A percentile compares a stretch with the other conserved stretches of the same genome.
Evolutionary conservation across 2,329 filamentous ascomycete genomes (phyloP).

Genomic region (Pseudogymnoascus sp.): DNA sequence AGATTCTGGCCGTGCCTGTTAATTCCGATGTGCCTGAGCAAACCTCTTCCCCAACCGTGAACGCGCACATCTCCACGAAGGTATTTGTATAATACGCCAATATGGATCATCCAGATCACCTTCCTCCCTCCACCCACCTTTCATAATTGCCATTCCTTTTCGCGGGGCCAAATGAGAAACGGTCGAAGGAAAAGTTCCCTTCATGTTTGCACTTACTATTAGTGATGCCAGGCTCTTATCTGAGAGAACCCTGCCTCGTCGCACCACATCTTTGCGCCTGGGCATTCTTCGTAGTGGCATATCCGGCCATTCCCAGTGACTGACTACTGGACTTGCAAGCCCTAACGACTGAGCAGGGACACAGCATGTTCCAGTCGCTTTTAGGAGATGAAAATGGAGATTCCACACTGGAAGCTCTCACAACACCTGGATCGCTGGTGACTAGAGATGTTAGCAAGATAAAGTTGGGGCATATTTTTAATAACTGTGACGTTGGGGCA

Average conservation of each 20-base stretch:
- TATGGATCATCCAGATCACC: background rate
- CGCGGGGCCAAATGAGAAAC: background rate
- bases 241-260: background rate
- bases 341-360: background rate
- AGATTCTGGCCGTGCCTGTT: conserved; percentile 7
- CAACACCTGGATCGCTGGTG: background rate
- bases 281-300: background rate
- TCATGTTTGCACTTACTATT: background rate
- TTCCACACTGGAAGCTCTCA: background rate
- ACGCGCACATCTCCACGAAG: background rate
- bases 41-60: background rate
- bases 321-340: background rate
- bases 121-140: background rate
- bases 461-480: background rate
- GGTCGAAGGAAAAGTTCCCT: background rate
- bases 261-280: background rate
- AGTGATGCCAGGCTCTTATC: background rate
- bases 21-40: conserved; percentile 7
- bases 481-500: too few species aligned
- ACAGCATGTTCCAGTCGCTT: background rate
- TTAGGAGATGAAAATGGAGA: background rate
- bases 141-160: background rate
- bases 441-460: background rate
- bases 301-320: background rate
- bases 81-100: background rate